Evolutionary conservation across 148 eudicot species (phyloP).

Genomic region (Cornus controversa): DNA sequence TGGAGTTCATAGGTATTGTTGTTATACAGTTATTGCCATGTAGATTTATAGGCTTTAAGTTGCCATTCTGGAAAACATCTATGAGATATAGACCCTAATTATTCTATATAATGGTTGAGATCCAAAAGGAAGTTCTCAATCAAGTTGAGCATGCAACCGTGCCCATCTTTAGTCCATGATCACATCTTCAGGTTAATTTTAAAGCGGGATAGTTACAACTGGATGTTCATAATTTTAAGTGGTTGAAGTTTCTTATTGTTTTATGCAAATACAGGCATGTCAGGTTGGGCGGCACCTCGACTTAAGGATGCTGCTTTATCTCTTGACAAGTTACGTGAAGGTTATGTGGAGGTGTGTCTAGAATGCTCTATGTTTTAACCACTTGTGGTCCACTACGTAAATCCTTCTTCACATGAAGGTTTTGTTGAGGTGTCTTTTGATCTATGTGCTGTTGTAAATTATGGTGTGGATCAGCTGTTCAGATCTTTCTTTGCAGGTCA

Average conservation of each 20-base stretch:
- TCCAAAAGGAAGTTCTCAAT: background rate
- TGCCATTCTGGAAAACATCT: background rate
- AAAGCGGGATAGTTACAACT: background rate
- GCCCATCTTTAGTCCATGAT: background rate
- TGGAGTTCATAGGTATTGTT: slow-evolving; percentile 90
- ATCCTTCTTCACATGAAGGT: background rate
- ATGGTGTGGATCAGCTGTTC: background rate
- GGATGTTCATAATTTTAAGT: background rate
- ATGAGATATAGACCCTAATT: background rate
- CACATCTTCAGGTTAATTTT: background rate
- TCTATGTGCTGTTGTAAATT: too few relatives aligned
- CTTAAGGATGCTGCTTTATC: slow-evolving; percentile 94
- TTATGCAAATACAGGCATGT: slow-evolving; percentile 51
- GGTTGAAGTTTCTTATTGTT: slow-evolving; percentile 9
- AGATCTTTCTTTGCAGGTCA: background rate
- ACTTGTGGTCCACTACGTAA: background rate
- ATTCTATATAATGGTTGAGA: background rate
- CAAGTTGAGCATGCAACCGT: background rate
- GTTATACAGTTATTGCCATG: background rate
- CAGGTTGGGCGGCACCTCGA: slow-evolving; percentile 97
- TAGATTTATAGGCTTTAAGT: background rate
- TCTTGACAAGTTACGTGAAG: slow-evolving; percentile 85
- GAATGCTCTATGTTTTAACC: background rate
- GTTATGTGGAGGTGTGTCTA: slow-evolving; percentile 74
- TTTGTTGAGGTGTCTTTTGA: too few relatives aligned